A percentile compares a stretch with the other conserved stretches of the same genome.
Conservation (phyloP, 1,139 yeast species). For the Nakaseomyces sp. region DNA sequence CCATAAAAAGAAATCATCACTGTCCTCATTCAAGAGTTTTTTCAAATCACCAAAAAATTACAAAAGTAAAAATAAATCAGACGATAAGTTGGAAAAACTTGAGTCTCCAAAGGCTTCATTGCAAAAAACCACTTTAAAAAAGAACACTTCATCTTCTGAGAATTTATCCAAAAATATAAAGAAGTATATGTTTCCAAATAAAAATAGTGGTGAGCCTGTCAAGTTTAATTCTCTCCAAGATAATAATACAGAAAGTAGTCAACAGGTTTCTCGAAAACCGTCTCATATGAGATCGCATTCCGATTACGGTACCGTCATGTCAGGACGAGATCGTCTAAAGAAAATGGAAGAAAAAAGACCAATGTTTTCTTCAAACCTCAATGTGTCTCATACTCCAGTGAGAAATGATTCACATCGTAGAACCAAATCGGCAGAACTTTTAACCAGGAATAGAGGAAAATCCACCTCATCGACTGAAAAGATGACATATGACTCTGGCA, state of each 20-base stretch:
- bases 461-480: neutral
- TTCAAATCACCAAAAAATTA: slow-evolving; percentile 26
- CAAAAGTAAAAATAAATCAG: slow-evolving; percentile 6
- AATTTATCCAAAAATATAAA: neutral
- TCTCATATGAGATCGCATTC: slow-evolving; percentile 2
- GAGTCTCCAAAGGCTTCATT: slow-evolving; percentile 7
- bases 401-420: neutral
- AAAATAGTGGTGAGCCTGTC: neutral
- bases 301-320: neutral
- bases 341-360: neutral
- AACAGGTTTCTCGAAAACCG: neutral
- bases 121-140: neutral
- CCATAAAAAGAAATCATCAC: slow-evolving; percentile 28
- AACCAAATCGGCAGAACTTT: slow-evolving; percentile 1
- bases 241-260: neutral
- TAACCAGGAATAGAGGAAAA: neutral
- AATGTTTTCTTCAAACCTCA: neutral
- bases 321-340: neutral
- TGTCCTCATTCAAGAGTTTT: slow-evolving; percentile 25
- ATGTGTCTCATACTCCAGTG: neutral
- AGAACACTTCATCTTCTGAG: neutral
- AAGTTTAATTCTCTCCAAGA: neutral
- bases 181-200: slow-evolving; percentile 3
- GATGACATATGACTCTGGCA: neutral
- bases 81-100: slow-evolving; percentile 6